These are phyloP conservation scores for Tieghemostelium lacteum DNA, from an alignment of 78 protist genomes.

Conservation along the genomic window DNA sequence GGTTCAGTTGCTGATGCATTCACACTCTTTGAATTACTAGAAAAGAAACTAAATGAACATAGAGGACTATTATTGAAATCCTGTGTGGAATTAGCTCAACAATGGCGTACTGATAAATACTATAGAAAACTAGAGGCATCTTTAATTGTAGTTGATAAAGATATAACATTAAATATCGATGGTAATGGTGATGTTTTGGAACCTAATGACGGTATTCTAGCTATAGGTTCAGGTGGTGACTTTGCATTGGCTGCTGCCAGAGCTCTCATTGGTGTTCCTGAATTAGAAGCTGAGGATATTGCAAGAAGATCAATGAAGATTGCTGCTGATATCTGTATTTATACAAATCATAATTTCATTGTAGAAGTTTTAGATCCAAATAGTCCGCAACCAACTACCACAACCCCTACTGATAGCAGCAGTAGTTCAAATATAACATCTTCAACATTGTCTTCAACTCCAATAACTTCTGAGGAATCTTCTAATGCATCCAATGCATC, in stretches of 20 bases:
- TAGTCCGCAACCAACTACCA: not conserved
- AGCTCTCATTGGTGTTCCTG: slow-evolving; percentile 84
- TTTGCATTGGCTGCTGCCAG: slow-evolving; percentile 91
- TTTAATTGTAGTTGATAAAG: slow-evolving; percentile 84
- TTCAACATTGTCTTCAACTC: slow-evolving; percentile 10
- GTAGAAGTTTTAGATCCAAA: slow-evolving; percentile 26
- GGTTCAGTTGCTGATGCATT: slow-evolving; percentile 91
- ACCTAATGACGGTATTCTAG: slow-evolving; percentile 86
- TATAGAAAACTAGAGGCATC: slow-evolving; percentile 85
- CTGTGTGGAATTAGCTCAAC: slow-evolving; percentile 90
- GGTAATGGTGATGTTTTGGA: slow-evolving; percentile 92
- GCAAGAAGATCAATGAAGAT: slow-evolving; percentile 87
- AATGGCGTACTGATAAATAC: slow-evolving; percentile 91
- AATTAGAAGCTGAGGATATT: slow-evolving; percentile 82
- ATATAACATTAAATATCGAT: slow-evolving; percentile 65
- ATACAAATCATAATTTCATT: slow-evolving; percentile 82
- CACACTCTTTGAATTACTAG: slow-evolving; percentile 88
- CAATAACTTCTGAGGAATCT: not conserved
- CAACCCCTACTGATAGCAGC: not conserved
- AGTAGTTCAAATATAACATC: not conserved
- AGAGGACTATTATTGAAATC: slow-evolving; percentile 83
- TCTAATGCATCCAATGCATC: not conserved
- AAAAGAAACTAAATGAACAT: slow-evolving; percentile 84
- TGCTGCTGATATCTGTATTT: slow-evolving; percentile 90
- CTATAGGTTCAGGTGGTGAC: slow-evolving; percentile 90